Percentiles rank a stretch among this genome's conserved stretches.
Conservation (phyloP, 805 yeast genomes). For the Saturnispora serradocipensis region DNA sequence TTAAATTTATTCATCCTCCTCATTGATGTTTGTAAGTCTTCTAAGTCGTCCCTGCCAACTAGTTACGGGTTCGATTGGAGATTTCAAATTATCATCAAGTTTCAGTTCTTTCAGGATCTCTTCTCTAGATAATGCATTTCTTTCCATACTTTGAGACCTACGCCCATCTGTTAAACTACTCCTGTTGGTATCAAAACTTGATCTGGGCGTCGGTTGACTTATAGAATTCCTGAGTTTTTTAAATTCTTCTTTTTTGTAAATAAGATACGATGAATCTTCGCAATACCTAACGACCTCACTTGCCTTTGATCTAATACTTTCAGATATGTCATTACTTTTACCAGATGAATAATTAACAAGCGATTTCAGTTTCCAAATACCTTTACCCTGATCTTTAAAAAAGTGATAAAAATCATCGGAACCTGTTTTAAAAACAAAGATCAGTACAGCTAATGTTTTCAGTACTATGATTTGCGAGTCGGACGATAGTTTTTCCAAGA, state of each 20-base stretch:
- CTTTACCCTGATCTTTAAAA: background rate
- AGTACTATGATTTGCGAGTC: background rate
- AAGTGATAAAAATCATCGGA: slow-evolving; percentile 3
- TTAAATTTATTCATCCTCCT: slow-evolving; percentile 2
- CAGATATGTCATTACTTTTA: background rate
- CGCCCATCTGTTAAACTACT: background rate
- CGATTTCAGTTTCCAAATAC: slow-evolving; percentile 6
- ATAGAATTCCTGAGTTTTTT: slow-evolving; percentile 1
- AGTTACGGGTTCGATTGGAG: background rate
- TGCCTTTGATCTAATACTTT: slow-evolving; percentile 3
- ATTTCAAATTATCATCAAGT: slow-evolving; percentile 3
- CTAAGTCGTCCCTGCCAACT: slow-evolving; percentile 6
- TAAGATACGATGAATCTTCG: slow-evolving; percentile 2
- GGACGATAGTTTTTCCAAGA: background rate
- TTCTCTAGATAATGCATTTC: background rate
- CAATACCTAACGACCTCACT: background rate
- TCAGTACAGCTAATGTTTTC: slow-evolving; percentile 4
- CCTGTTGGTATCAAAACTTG: slow-evolving; percentile 4
- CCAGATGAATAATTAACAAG: background rate
- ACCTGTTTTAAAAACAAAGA: slow-evolving; percentile 7
- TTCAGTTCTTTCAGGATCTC: slow-evolving; percentile 5
- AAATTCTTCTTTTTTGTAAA: slow-evolving; percentile 2
- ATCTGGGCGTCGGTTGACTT: slow-evolving; percentile 6
- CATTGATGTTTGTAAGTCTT: slow-evolving; percentile 6
- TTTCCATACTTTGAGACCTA: slow-evolving; percentile 2